Conservation (phyloP, 306 rosid genomes). For the Pyrus communis region DNA sequence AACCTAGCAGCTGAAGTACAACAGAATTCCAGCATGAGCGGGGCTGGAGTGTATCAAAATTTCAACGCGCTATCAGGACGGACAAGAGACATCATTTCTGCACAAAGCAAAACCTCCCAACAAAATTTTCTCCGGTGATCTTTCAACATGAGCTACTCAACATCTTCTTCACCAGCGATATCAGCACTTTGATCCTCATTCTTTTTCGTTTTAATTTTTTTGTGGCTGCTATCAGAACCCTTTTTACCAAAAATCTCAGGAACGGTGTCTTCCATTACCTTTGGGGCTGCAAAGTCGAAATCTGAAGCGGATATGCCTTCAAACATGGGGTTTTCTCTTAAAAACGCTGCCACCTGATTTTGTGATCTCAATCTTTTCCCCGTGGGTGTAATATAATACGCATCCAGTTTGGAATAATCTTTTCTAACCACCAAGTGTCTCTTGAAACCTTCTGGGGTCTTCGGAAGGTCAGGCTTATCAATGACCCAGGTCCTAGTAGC, state of each 20-base stretch:
- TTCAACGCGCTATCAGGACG: background rate
- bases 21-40: background rate
- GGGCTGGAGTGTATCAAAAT: background rate
- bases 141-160: background rate
- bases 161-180: background rate
- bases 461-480: slow-evolving; percentile 75
- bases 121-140: background rate
- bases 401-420: slow-evolving; percentile 76
- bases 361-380: slow-evolving; percentile 72
- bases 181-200: slow-evolving; percentile 7
- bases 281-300: slow-evolving; percentile 65
- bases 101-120: background rate
- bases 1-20: background rate
- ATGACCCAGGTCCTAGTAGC: slow-evolving; percentile 76
- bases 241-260: slow-evolving; percentile 39
- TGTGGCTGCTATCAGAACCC: slow-evolving; percentile 28
- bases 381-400: slow-evolving; percentile 54
- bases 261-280: slow-evolving; percentile 71
- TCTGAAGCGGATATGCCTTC: slow-evolving; percentile 28
- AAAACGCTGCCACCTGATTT: slow-evolving; percentile 46
- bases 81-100: background rate
- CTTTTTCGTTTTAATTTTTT: slow-evolving; percentile 27
- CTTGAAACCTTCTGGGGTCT: slow-evolving; percentile 67
- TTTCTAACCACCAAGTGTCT: slow-evolving; percentile 63
- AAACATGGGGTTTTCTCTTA: slow-evolving; percentile 46